Conservation (phyloP, 768 basidiomycete species). For the Mycena rosella region DNA sequence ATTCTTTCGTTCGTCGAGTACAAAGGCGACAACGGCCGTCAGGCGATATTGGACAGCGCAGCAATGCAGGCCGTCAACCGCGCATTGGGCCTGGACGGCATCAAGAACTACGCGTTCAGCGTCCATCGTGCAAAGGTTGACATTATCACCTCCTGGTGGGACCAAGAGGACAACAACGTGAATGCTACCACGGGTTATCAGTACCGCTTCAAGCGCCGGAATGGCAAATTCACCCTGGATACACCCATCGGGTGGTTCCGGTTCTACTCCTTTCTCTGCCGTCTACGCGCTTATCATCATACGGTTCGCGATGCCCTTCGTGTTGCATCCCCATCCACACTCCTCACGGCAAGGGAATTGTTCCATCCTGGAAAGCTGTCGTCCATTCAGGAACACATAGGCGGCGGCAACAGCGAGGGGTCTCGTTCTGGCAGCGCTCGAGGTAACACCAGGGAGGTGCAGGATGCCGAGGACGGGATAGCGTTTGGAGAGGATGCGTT, state of each 20-base stretch:
- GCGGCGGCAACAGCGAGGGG: too few relatives aligned
- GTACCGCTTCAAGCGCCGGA: conserved; percentile 8
- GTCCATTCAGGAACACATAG: too few relatives aligned
- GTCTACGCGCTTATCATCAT: conserved; percentile 1
- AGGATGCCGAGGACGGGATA: too few relatives aligned
- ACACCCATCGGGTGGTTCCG: conserved; percentile 15
- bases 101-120: conserved; percentile 16
- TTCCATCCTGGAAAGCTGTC: too few relatives aligned
- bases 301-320: neutral
- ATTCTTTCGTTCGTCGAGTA: conserved; percentile 5
- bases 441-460: too few relatives aligned
- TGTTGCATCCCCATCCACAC: neutral
- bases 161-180: neutral
- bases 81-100: neutral
- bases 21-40: conserved; percentile 17
- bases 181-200: neutral
- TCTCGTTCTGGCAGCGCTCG: too few relatives aligned
- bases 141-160: conserved; percentile 18
- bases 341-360: neutral
- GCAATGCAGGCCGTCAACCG: conserved; percentile 18
- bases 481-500: too few relatives aligned
- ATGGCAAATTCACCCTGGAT: neutral
- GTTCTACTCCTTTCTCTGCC: conserved; percentile 16
- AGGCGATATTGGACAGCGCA: conserved; percentile 13
- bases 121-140: conserved; percentile 5